These are phyloP conservation scores for Mucor irregularis DNA, from an alignment of 371 early-diverging fungal species.

Conservation along the genomic window DNA sequence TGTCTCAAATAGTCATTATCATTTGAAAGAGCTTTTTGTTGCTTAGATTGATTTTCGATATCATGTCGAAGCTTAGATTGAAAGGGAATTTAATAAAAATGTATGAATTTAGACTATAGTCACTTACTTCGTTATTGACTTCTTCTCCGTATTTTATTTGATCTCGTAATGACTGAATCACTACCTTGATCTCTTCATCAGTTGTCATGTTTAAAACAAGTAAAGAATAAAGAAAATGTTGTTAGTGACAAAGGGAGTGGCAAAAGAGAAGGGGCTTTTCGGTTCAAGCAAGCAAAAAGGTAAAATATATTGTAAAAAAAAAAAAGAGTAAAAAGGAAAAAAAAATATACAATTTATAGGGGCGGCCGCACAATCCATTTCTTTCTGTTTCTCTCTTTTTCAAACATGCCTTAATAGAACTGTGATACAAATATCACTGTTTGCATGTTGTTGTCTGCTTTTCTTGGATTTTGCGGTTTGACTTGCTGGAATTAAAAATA, in stretches of 20 bases:
- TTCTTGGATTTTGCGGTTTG: not conserved
- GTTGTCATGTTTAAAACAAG: conserved; percentile 17
- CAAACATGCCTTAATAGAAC: not conserved
- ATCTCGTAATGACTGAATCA: conserved; percentile 26
- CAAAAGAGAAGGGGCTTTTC: not conserved
- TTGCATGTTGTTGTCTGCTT: conserved; percentile 7
- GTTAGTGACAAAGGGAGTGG: conserved; percentile 3
- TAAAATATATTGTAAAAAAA: conserved; percentile 12
- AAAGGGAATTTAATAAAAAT: too few species aligned
- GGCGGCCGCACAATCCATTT: too few species aligned
- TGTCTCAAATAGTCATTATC: conserved; percentile 46
- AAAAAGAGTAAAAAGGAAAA: conserved; percentile 1
- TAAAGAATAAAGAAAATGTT: not conserved
- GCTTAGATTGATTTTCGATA: conserved; percentile 31
- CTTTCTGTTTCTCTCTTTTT: too few species aligned
- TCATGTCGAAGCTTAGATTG: conserved; percentile 42
- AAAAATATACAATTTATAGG: conserved; percentile 2
- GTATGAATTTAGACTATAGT: not conserved
- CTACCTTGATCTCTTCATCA: conserved; percentile 8
- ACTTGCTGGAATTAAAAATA: not conserved
- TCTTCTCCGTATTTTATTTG: conserved; percentile 23
- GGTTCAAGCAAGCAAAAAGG: not conserved
- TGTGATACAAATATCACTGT: conserved; percentile 5
- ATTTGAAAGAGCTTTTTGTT: conserved; percentile 28
- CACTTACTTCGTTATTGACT: conserved; percentile 19